A percentile compares a stretch with the other conserved stretches of the same genome.
Conservation (phyloP, 179 eudicot genomes). For the Spergularia azorica region DNA sequence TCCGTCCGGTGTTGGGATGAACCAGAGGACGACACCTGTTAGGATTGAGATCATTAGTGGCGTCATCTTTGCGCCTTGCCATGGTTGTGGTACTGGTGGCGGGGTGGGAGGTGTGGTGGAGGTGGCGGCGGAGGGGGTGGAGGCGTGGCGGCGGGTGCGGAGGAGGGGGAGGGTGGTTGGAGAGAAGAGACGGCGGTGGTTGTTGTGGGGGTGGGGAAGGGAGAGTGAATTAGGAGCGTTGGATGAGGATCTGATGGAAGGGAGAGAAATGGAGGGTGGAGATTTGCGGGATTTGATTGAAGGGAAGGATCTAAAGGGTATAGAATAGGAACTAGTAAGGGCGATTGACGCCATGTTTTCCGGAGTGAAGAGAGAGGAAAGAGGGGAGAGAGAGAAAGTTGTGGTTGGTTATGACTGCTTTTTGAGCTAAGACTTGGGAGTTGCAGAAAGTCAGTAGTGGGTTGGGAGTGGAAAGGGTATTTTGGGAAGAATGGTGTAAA, state of each 20-base stretch:
- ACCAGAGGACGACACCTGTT: constrained; percentile 71
- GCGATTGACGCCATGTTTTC: constrained; percentile 57
- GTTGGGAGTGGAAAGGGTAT: no score
- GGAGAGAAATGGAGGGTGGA: constrained; percentile 20
- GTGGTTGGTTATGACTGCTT: no score
- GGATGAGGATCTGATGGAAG: constrained; percentile 20
- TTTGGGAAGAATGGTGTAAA: no score
- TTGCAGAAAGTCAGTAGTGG: no score
- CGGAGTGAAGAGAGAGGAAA: no score
- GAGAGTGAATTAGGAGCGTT: constrained; percentile 17
- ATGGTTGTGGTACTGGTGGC: constrained; percentile 34
- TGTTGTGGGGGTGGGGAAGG: constrained; percentile 5
- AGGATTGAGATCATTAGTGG: constrained; percentile 68
- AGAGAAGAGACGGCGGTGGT: background rate
- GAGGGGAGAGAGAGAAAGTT: background rate
- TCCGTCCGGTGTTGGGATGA: constrained; percentile 69
- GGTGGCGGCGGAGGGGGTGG: constrained; percentile 4
- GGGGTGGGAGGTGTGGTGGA: background rate
- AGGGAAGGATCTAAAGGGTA: constrained; percentile 37
- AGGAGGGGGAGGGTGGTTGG: constrained; percentile 17
- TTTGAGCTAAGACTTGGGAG: no score
- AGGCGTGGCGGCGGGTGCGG: background rate
- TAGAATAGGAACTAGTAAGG: constrained; percentile 39
- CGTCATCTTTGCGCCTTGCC: constrained; percentile 73
- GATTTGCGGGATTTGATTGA: constrained; percentile 31